phyloP scores from a whole-genome alignment of 768 basidiomycete genomes.

The Udeniomyces megalosporus region DNA sequence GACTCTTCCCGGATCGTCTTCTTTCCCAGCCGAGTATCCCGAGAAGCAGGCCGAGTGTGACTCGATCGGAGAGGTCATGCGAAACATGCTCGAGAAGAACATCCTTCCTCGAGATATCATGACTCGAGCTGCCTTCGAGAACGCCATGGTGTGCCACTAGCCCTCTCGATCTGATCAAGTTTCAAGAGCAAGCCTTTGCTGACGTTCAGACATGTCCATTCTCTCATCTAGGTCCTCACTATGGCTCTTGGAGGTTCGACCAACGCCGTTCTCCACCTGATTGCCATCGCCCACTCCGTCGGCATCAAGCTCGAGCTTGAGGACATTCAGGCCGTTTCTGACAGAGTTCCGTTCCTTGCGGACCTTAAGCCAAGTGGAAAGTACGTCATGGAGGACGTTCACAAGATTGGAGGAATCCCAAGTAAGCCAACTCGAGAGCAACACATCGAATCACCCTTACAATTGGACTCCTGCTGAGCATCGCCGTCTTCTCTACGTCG shows the following conservation, averaged over 20 bases:
- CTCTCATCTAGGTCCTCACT: conserved; percentile 54
- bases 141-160: conserved; percentile 62
- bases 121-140: conserved; percentile 92
- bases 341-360: conserved; percentile 82
- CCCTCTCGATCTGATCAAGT: background rate
- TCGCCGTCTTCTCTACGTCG: background rate
- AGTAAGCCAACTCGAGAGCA: conserved; percentile 53
- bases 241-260: conserved; percentile 97
- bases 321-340: conserved; percentile 86
- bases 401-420: conserved; percentile 90
- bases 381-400: conserved; percentile 96
- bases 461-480: background rate
- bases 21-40: conserved; percentile 78
- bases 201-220: background rate
- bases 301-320: conserved; percentile 75
- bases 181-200: too few species aligned
- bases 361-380: conserved; percentile 94
- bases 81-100: conserved; percentile 73
- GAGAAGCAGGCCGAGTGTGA: conserved; percentile 80
- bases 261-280: conserved; percentile 90
- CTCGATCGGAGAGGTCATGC: conserved; percentile 64
- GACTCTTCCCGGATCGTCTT: conserved; percentile 91
- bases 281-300: conserved; percentile 91
- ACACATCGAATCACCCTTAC: too few species aligned
- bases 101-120: conserved; percentile 89